These are phyloP conservation scores for Fusarium algeriense DNA, from an alignment of 2,329 filamentous ascomycete genomes.

Conservation along the genomic window DNA sequence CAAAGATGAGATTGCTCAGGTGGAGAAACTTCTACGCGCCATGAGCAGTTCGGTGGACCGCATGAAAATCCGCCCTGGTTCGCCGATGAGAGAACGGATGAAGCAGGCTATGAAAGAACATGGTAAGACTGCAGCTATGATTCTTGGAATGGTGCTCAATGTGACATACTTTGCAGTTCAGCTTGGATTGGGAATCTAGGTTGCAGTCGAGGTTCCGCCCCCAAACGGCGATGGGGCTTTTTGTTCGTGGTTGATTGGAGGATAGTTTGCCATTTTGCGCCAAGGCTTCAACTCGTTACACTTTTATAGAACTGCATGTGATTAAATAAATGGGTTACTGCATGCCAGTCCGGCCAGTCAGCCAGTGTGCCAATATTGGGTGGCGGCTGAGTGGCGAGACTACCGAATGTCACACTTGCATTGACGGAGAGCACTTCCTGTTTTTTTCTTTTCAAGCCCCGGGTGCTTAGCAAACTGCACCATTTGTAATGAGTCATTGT, in stretches of 20 bases:
- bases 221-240: too few relatives aligned
- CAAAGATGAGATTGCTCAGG: not conserved
- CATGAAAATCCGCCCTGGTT: not conserved
- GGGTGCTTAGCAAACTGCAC: not conserved
- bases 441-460: not conserved
- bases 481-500: too few relatives aligned
- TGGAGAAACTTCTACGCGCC: not conserved
- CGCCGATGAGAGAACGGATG: not conserved
- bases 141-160: not conserved
- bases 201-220: too few relatives aligned
- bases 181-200: not conserved
- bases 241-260: too few relatives aligned
- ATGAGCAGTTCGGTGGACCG: not conserved
- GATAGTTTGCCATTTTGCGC: too few relatives aligned
- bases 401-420: not conserved
- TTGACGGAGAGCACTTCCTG: not conserved
- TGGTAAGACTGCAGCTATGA: not conserved
- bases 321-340: not conserved
- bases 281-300: too few relatives aligned
- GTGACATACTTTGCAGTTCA: not conserved
- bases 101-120: not conserved
- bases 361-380: not conserved
- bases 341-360: not conserved
- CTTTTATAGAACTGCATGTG: not conserved
- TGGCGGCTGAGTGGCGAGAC: not conserved